A percentile compares a stretch with the other conserved stretches of the same genome.
These are phyloP conservation scores for Spergularia marina DNA, from an alignment of 148 eudicot genomes.

Conservation along the genomic window DNA sequence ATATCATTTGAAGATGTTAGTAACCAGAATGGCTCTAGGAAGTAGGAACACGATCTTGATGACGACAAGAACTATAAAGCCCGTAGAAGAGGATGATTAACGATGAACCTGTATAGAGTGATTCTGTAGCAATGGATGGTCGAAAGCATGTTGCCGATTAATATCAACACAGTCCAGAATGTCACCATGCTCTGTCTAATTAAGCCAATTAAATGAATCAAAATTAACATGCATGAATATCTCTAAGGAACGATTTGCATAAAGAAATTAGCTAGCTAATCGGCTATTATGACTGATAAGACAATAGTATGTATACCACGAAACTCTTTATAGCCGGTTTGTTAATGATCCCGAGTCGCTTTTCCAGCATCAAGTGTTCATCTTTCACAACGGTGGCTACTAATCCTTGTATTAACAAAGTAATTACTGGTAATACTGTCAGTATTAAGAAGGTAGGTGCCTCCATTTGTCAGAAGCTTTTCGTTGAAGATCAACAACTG, in stretches of 20 bases:
- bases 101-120: slow-evolving; percentile 4
- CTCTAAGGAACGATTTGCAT: no score
- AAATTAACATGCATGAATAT: not conserved
- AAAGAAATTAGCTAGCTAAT: not conserved
- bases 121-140: slow-evolving; percentile 12
- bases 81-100: not conserved
- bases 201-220: not conserved
- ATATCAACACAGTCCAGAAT: slow-evolving; percentile 15
- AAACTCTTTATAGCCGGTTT: slow-evolving; percentile 7
- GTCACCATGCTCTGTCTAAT: slow-evolving; percentile 5
- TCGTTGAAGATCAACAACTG: not conserved
- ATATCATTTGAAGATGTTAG: not conserved
- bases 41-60: no score
- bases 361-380: not conserved
- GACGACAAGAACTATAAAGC: not conserved
- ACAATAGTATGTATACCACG: not conserved
- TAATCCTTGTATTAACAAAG: not conserved
- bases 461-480: not conserved
- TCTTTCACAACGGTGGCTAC: not conserved
- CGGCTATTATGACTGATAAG: not conserved
- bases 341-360: not conserved
- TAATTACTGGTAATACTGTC: not conserved
- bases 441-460: not conserved
- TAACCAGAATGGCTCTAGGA: no score
- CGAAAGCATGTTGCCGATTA: not conserved